These are phyloP conservation scores for Phytophthora pini DNA, from an alignment of 352 stramenopile genomes.

Conservation along the genomic window DNA sequence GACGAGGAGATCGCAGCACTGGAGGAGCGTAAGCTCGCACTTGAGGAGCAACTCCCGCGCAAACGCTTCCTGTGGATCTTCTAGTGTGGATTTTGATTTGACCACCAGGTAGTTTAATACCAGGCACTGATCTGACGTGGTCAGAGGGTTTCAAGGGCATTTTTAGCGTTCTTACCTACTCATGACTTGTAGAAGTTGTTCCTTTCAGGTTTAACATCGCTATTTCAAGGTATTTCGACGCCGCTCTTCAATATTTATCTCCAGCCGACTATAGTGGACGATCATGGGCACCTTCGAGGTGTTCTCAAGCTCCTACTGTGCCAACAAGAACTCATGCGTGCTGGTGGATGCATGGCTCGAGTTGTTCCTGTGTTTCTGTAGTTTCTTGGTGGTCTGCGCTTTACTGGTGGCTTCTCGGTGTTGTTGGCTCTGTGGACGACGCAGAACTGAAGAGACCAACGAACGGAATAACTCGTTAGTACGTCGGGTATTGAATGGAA, in stretches of 20 bases:
- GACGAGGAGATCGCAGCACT: constrained; percentile 77
- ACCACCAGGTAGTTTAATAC: neutral
- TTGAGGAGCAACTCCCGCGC: constrained; percentile 75
- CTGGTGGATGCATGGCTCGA: constrained; percentile 72
- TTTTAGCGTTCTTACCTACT: neutral
- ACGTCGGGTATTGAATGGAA: constrained; percentile 15
- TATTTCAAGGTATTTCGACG: constrained; percentile 8
- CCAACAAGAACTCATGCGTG: constrained; percentile 55
- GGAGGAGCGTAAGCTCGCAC: constrained; percentile 70
- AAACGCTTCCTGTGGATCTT: constrained; percentile 87
- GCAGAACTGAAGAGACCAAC: neutral
- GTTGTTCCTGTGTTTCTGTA: constrained; percentile 46
- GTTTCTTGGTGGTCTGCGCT: constrained; percentile 36
- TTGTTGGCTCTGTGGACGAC: constrained; percentile 33
- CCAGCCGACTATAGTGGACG: neutral
- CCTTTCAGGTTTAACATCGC: neutral
- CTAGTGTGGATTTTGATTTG: constrained; percentile 32
- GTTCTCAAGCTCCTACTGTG: constrained; percentile 62
- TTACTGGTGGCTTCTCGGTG: constrained; percentile 26
- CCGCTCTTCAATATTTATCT: constrained; percentile 9
- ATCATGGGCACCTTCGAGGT: constrained; percentile 65
- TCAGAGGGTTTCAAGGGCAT: neutral
- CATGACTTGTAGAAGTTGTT: constrained; percentile 3
- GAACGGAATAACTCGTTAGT: constrained; percentile 25
- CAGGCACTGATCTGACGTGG: constrained; percentile 4